Conservation (phyloP, 2,329 filamentous ascomycete genomes). For the Trichophyton mentagrophytes region DNA sequence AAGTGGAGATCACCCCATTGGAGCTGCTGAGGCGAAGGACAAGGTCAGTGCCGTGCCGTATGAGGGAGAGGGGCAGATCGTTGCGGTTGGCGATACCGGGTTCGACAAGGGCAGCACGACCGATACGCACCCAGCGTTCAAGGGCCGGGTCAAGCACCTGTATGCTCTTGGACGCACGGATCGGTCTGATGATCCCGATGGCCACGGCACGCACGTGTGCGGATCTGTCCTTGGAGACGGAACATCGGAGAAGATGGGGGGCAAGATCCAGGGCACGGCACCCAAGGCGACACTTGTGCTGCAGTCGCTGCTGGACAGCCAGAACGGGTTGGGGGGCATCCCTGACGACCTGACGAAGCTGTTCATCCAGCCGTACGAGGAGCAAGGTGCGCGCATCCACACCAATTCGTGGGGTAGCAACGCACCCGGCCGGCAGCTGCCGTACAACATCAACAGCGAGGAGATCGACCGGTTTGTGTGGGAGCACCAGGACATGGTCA, state of each 20-base stretch:
- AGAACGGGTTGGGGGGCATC: slow-evolving; percentile 12
- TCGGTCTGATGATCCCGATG: slow-evolving; percentile 12
- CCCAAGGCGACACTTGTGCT: slow-evolving; percentile 15
- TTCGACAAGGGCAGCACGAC: slow-evolving; percentile 13
- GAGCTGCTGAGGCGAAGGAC: slow-evolving; percentile 4
- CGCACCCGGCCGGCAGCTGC: slow-evolving; percentile 7
- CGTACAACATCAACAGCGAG: slow-evolving; percentile 9
- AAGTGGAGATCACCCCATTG: not conserved
- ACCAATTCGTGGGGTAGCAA: slow-evolving; percentile 17
- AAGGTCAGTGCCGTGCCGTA: slow-evolving; percentile 6
- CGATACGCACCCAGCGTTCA: slow-evolving; percentile 15
- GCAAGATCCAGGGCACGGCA: slow-evolving; percentile 14
- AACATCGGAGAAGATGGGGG: slow-evolving; percentile 9
- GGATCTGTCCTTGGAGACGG: slow-evolving; percentile 16
- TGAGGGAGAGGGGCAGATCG: slow-evolving; percentile 14
- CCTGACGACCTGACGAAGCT: slow-evolving; percentile 13
- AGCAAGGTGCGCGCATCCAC: slow-evolving; percentile 13
- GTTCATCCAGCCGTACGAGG: slow-evolving; percentile 14
- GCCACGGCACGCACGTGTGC: slow-evolving; percentile 18
- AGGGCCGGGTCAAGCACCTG: slow-evolving; percentile 12
- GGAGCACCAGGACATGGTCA: slow-evolving; percentile 16
- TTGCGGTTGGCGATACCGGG: slow-evolving; percentile 17
- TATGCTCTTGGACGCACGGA: slow-evolving; percentile 10
- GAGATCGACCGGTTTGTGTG: slow-evolving; percentile 16
- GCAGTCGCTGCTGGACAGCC: slow-evolving; percentile 14